Percentiles rank a stretch among this genome's conserved stretches.
Evolutionary conservation across 768 basidiomycete genomes (phyloP).

Genomic region (Termitomyces sp.): DNA sequence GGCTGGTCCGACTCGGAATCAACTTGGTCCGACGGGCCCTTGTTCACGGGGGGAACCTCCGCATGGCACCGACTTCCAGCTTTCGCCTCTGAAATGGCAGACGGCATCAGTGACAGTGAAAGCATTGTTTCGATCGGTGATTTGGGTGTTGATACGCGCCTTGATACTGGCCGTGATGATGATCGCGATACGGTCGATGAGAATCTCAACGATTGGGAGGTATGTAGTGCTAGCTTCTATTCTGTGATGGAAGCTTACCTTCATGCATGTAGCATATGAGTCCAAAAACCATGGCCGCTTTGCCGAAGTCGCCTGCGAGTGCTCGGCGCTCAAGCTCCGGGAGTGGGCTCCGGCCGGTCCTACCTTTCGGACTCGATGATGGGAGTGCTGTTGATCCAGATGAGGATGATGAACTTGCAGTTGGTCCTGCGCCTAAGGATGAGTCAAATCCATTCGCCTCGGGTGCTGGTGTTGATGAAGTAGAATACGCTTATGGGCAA

Average conservation of each 20-base stretch:
- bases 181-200: conserved; percentile 65
- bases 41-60: conserved; percentile 34
- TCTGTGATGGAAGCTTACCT: conserved; percentile 2
- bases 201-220: conserved; percentile 96
- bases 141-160: conserved; percentile 70
- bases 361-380: conserved; percentile 69
- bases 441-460: conserved; percentile 67
- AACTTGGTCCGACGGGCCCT: conserved; percentile 28
- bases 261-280: conserved; percentile 74
- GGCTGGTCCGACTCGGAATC: conserved; percentile 62
- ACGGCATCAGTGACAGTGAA: conserved; percentile 91
- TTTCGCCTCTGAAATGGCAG: conserved; percentile 74
- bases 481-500: conserved; percentile 84
- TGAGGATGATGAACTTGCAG: conserved; percentile 64
- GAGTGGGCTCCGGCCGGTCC: conserved; percentile 75
- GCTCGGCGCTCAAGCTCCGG: conserved; percentile 80
- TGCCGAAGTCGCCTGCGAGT: conserved; percentile 87
- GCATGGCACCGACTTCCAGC: conserved; percentile 84
- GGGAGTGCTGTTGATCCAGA: conserved; percentile 66
- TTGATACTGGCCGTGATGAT: conserved; percentile 58
- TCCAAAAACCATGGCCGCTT: conserved; percentile 87
- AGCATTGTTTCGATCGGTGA: conserved; percentile 89
- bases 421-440: conserved; percentile 75
- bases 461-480: conserved; percentile 83
- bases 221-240: conserved; percentile 27